Conservation (phyloP, 2,329 filamentous ascomycete species). For the Thielaviopsis ethacetica region DNA sequence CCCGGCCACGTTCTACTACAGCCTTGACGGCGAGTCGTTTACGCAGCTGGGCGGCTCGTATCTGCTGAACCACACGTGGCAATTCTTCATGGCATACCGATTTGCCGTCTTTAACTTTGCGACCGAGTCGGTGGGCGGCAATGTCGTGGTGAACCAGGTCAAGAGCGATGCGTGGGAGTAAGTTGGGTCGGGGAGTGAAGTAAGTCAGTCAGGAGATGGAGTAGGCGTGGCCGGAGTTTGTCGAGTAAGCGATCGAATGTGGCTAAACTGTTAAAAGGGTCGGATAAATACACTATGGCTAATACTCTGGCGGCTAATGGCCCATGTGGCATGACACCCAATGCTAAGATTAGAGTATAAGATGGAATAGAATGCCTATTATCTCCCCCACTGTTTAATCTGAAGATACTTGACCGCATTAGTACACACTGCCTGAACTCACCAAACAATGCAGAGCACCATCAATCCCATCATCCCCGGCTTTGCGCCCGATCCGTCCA, state of each 20-base stretch:
- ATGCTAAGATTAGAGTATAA: too few relatives aligned
- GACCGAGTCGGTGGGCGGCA: slow-evolving; percentile 19
- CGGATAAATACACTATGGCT: too few relatives aligned
- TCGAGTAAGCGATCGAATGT: too few relatives aligned
- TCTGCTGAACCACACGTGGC: slow-evolving; percentile 24
- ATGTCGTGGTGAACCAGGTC: slow-evolving; percentile 12
- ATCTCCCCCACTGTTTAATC: too few relatives aligned
- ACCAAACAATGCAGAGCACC: background rate
- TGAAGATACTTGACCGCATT: background rate
- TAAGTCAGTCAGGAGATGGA: too few relatives aligned
- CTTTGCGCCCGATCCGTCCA: slow-evolving; percentile 19
- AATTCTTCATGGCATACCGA: slow-evolving; percentile 31
- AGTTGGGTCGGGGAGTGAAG: too few relatives aligned
- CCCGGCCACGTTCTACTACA: slow-evolving; percentile 21
- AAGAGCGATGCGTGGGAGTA: background rate
- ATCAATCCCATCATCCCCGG: slow-evolving; percentile 19
- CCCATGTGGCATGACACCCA: too few relatives aligned
- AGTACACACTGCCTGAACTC: background rate
- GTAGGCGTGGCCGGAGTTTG: too few relatives aligned
- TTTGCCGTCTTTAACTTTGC: slow-evolving; percentile 34
- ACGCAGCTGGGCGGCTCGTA: slow-evolving; percentile 21
- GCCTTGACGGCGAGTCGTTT: slow-evolving; percentile 25
- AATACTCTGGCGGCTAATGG: too few relatives aligned
- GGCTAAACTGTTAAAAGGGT: too few relatives aligned
- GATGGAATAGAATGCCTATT: too few relatives aligned